Evolutionary conservation across 2,329 filamentous ascomycete genomes (phyloP).

Genomic region (Sporothrix variecibatus): DNA sequence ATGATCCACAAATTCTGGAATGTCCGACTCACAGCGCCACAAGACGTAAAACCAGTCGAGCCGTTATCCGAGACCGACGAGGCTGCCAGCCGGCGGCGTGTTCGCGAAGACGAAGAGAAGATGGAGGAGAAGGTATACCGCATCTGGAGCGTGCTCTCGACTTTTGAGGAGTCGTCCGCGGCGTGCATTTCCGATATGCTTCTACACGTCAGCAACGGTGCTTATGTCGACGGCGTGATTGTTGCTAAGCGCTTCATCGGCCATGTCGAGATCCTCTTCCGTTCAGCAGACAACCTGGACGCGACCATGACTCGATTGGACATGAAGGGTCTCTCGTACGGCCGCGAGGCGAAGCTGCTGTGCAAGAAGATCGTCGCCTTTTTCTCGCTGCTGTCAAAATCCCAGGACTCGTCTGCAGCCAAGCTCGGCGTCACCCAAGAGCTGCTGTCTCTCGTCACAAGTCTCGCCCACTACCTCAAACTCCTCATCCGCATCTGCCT

Average conservation of each 20-base stretch:
- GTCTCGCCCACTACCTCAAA: slow-evolving; percentile 95
- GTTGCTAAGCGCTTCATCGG: slow-evolving; percentile 95
- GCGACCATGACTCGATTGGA: slow-evolving; percentile 66
- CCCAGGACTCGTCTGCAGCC: slow-evolving; percentile 84
- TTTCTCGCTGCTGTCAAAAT: slow-evolving; percentile 91
- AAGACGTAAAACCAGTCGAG: slow-evolving; percentile 45
- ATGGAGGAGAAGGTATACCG: slow-evolving; percentile 98
- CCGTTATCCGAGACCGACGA: slow-evolving; percentile 46
- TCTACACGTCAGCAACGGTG: slow-evolving; percentile 95
- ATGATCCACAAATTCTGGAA: slow-evolving; percentile 99
- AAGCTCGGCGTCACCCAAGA: slow-evolving; percentile 97
- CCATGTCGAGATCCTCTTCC: slow-evolving; percentile 92
- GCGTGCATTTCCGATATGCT: slow-evolving; percentile 99
- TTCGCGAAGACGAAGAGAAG: slow-evolving; percentile 83
- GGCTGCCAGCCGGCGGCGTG: slow-evolving; percentile 67
- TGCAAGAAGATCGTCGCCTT: slow-evolving; percentile 99
- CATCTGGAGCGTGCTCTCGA: slow-evolving; percentile 97
- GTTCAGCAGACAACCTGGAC: slow-evolving; percentile 83
- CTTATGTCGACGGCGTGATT: slow-evolving; percentile 91
- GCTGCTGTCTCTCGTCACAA: slow-evolving; percentile 93
- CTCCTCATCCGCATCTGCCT: slow-evolving; percentile 95
- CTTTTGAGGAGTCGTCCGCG: slow-evolving; percentile 95
- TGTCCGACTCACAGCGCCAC: slow-evolving; percentile 73
- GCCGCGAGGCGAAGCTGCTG: slow-evolving; percentile 94
- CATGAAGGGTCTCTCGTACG: slow-evolving; percentile 85